phyloP scores from a whole-genome alignment of 176 grass and related monocot genomes.

The Phragmites australis region DNA sequence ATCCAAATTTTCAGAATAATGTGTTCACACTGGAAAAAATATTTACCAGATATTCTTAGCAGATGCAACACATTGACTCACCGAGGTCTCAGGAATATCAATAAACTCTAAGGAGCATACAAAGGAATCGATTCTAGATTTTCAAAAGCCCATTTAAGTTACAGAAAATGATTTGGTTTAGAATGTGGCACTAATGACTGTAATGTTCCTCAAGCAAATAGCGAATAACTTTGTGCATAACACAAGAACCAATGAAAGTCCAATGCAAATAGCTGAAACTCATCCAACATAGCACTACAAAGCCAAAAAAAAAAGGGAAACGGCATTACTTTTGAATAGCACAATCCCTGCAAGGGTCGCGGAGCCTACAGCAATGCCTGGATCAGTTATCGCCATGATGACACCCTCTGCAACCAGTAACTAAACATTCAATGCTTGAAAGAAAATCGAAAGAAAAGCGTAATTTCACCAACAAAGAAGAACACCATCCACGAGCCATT shows the following conservation, averaged over 20 bases:
- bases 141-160: background rate
- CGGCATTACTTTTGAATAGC: constrained; percentile 49
- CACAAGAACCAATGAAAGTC: background rate
- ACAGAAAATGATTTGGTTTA: background rate
- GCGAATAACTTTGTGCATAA: background rate
- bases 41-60: background rate
- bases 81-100: background rate
- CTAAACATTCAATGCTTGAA: background rate
- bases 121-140: background rate
- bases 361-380: constrained; percentile 44
- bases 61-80: background rate
- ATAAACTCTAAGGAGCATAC: background rate
- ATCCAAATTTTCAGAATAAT: background rate
- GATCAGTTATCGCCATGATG: constrained; percentile 46
- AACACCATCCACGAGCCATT: background rate
- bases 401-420: constrained; percentile 42
- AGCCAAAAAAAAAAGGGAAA: background rate
- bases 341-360: constrained; percentile 43
- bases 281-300: constrained; percentile 1
- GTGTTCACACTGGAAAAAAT: background rate
- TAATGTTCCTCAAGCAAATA: constrained; percentile 2
- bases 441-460: background rate
- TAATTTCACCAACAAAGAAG: background rate
- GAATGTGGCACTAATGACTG: background rate
- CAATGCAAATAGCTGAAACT: background rate